Base-by-base conservation (phyloP, 352 stramenopile genomes). In the Phytophthora parvispora region DNA sequence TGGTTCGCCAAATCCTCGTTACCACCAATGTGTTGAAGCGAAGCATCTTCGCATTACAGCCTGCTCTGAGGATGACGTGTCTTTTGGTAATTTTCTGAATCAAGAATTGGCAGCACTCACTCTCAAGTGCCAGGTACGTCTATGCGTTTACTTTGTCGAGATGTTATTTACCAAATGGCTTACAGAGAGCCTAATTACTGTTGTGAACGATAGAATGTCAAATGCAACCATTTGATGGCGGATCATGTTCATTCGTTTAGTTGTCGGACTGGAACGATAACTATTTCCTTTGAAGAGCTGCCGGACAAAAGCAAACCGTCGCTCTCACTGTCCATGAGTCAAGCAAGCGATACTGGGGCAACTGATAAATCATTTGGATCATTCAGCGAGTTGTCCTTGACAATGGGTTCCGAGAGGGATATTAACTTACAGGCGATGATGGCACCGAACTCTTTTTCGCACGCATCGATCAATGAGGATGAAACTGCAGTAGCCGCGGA, bases 191-290 rank as follows among this genome's bases (percentile, higher is more conserved):
- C 63, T 56, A 62, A 38, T 25, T 24, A 22, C 8, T 51, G 13
- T 42, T 72, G 15, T 54, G 3, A 61, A 24, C 61, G 28, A 7
- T 61, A 97, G 89, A 95, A 87, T 64, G 59, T 78, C 22, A 95
- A 93, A 40, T 97, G 90, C 53, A 91, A 82, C 50, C 86, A 80
- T 63, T 77, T 89, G 45, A 94, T 97, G 87, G 88, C 81, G 6
- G 82, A 95, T 63, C 90, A 97, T 67, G 78, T 94, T 5, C 85
- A 95, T 51, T 90, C 86, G 24, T 97, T 94, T 55, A 96, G 78
- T 53, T 94, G 83, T 54, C 74, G 80, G 3, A 77, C 72, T 0
- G 88, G 90, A 16, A 95, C 81, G 0, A 84, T 97, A 13, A 92
- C 75, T 5, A 89, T 97, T 15, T 95, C 87, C 18, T 94, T 92